Base-by-base conservation (phyloP, 805 yeast genomes). In the Scheffersomyces lignosus region DNA sequence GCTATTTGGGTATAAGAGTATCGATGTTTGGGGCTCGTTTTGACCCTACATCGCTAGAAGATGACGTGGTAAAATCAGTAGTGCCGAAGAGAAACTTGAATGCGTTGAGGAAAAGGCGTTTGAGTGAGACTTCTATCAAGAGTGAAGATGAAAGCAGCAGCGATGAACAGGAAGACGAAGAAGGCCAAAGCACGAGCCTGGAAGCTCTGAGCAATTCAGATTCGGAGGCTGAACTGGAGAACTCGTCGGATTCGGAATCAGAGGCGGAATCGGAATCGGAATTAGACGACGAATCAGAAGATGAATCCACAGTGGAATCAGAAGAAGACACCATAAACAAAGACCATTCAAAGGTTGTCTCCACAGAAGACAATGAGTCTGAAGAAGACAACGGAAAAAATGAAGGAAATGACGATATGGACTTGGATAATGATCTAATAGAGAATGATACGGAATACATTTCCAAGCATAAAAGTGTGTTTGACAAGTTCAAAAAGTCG, bases 1-100 rank as follows among this genome's bases (percentile, higher is more conserved):
- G n/a, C n/a, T n/a, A n/a, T n/a, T n/a, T n/a, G n/a, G 24, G 24
- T 20, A 20, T 7, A 7, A 5, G 23, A 33, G 17, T n/a, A 24
- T 15, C 6, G 18, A 79, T 81, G 88, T 81, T 81, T 64, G 85
- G 84, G 6, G 73, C 75, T 12, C 66, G 87, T 54, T 81, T 75
- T 49, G 85, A 78, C 45, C 87, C 87, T 14, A 54, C 15, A 10
- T 7, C 24, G 24, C 10, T 20, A 20, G 24, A 20, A 20, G 24
- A 20, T 7, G 9, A 7, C 10, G 10, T 10, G 7, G 24, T 20
- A 7, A 10, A 7, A 7, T 20, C 24, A 7, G 24, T 20, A 13
- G 37, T 32, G 24, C 37, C 38, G 10, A 15, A 28, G 18, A 34
- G 35, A 24, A 27, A 47, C 30, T 20, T 48, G n/a, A n/a, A n/a